Conservation (phyloP, 805 yeast species). For the Nakazawaea wyomingensis region DNA sequence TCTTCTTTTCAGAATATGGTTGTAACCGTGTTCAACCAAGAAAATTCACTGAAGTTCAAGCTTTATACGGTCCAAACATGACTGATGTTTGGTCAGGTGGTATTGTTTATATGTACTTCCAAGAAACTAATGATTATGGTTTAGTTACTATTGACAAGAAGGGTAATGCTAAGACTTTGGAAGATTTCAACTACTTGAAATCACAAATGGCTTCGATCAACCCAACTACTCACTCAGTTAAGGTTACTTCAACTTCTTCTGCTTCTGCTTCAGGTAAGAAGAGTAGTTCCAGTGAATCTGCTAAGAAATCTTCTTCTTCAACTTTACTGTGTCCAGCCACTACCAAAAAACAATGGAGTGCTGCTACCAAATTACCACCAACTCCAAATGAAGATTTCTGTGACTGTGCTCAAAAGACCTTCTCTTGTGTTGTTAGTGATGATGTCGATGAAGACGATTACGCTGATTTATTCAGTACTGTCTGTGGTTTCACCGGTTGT, state of each 20-base stretch:
- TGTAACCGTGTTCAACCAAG: conserved; percentile 70
- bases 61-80: conserved; percentile 63
- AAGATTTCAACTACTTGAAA: conserved; percentile 60
- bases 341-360: conserved; percentile 55
- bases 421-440: conserved; percentile 55
- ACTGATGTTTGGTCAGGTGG: conserved; percentile 88
- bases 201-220: conserved; percentile 48
- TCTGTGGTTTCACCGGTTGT: conserved; percentile 58
- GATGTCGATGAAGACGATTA: conserved; percentile 53
- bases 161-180: conserved; percentile 50
- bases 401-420: conserved; percentile 53
- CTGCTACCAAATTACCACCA: conserved; percentile 69
- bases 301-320: conserved; percentile 13
- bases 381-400: conserved; percentile 65
- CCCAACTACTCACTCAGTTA: conserved; percentile 44
- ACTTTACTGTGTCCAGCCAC: conserved; percentile 59
- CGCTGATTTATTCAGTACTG: conserved; percentile 47
- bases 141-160: conserved; percentile 49
- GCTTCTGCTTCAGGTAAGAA: conserved; percentile 24
- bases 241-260: conserved; percentile 34
- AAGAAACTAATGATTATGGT: conserved; percentile 74
- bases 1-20: conserved; percentile 81
- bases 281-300: not conserved
- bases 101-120: conserved; percentile 80
- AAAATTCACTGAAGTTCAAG: conserved; percentile 64